A percentile compares a stretch with the other conserved stretches of the same genome.
Evolutionary conservation across 805 yeast genomes (phyloP).

Genomic region (Pichia nakasei): DNA sequence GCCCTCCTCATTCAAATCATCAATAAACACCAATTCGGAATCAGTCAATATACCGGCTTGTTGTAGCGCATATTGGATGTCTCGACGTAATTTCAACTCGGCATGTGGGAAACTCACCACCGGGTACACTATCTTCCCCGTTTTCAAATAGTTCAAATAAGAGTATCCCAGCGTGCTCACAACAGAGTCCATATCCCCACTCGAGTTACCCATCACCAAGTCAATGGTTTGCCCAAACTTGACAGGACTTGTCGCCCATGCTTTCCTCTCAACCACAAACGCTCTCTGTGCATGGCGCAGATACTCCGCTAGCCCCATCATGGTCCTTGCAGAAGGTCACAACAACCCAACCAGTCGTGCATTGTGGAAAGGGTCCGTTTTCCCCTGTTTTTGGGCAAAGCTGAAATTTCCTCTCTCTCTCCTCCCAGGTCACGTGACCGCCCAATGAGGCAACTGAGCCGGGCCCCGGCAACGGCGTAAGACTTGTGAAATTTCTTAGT

Average conservation of each 20-base stretch:
- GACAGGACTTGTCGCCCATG: background rate
- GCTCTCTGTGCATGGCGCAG: conserved; percentile 1
- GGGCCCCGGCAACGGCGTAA: no score
- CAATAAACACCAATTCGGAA: conserved; percentile 50
- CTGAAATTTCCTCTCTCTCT: no score
- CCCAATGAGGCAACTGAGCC: no score
- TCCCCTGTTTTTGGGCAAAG: no score
- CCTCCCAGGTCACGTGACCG: no score
- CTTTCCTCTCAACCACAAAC: background rate
- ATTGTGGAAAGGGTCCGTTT: no score
- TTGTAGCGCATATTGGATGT: conserved; percentile 48
- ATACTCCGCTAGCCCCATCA: conserved; percentile 1
- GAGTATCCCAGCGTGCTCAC: conserved; percentile 68
- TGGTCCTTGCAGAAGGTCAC: background rate
- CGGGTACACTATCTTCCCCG: conserved; percentile 43
- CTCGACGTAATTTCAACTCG: conserved; percentile 66
- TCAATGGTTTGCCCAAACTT: background rate
- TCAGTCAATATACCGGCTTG: conserved; percentile 35
- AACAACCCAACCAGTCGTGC: no score
- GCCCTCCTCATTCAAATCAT: conserved; percentile 42
- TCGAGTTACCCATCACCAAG: conserved; percentile 72
- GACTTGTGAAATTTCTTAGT: no score
- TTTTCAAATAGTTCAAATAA: conserved; percentile 34
- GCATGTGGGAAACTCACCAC: conserved; percentile 59
- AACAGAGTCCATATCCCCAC: conserved; percentile 86